Percentiles rank a stretch among this genome's conserved stretches.
These are phyloP conservation scores for Curvularia hawaiiensis DNA, from an alignment of 2,329 filamentous ascomycete species.

Conservation along the genomic window DNA sequence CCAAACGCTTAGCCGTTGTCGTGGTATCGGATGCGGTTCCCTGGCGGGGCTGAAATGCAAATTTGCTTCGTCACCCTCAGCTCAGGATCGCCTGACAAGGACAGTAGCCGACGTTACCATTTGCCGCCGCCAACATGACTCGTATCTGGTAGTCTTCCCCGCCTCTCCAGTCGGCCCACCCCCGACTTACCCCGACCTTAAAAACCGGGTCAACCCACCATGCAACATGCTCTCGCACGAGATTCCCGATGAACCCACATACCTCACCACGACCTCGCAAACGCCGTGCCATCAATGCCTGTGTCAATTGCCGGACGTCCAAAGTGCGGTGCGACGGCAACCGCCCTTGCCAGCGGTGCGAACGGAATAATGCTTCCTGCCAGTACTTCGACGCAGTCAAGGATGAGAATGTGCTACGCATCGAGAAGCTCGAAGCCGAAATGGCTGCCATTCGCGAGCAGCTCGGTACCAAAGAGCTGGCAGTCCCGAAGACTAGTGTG, in stretches of 20 bases:
- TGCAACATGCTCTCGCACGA: constrained; percentile 15
- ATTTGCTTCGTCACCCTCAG: background rate
- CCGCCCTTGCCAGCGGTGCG: constrained; percentile 39
- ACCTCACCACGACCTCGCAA: constrained; percentile 33
- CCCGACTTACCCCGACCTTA: constrained; percentile 7
- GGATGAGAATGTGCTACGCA: constrained; percentile 30
- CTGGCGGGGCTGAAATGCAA: constrained; percentile 1
- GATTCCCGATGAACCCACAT: constrained; percentile 22
- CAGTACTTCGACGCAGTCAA: constrained; percentile 34
- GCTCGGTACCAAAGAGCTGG: constrained; percentile 1
- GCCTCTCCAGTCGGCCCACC: constrained; percentile 10
- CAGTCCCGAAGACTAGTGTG: constrained; percentile 5
- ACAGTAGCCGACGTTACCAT: constrained; percentile 1
- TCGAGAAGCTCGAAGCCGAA: constrained; percentile 38
- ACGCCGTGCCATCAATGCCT: constrained; percentile 43
- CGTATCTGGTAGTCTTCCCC: constrained; percentile 6
- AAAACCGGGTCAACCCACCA: constrained; percentile 11
- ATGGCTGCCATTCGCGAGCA: constrained; percentile 22
- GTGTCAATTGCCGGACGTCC: constrained; percentile 35
- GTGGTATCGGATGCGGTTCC: background rate
- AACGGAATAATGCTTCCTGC: constrained; percentile 30
- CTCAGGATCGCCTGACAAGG: background rate
- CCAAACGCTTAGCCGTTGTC: background rate
- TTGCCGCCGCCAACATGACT: constrained; percentile 8
- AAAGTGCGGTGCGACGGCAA: constrained; percentile 43